Evolutionary conservation across 345 rosid species (phyloP).

Genomic region (Eucalyptus marginata): DNA sequence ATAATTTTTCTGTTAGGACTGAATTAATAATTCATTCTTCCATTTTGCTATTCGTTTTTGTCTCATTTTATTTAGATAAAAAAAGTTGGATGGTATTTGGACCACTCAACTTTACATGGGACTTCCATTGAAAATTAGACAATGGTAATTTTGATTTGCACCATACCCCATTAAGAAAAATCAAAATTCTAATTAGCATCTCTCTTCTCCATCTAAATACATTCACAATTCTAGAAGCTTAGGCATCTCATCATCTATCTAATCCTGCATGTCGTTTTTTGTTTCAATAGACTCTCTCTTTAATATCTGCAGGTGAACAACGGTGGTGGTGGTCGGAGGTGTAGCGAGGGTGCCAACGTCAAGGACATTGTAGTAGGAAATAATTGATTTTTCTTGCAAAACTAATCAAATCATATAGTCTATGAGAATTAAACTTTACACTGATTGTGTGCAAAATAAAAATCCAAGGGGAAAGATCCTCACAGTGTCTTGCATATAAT

Average conservation of each 20-base stretch:
- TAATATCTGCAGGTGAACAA: not conserved
- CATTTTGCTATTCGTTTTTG: not conserved
- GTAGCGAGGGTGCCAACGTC: not conserved
- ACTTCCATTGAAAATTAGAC: not conserved
- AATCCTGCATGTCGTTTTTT: not conserved
- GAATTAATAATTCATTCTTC: not conserved
- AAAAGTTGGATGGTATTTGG: not conserved
- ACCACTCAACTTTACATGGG: not conserved
- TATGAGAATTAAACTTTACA: not conserved
- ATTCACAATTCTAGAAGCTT: not conserved
- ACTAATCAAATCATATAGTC: not conserved
- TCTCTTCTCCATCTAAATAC: not conserved
- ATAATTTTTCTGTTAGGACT: not conserved
- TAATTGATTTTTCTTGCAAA: not conserved
- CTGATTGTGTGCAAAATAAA: not conserved
- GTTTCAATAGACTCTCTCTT: not conserved
- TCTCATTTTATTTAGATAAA: not conserved
- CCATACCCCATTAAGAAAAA: not conserved
- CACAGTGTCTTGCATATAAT: not conserved
- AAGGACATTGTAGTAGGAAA: not conserved
- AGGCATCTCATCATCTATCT: not conserved
- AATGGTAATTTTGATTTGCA: not conserved
- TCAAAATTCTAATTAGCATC: not conserved
- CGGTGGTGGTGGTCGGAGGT: not conserved
- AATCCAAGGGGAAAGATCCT: not conserved